Percentiles rank a stretch among this genome's conserved stretches.
Conservation (phyloP, 2,329 filamentous ascomycete species). For the Tolypocladium tropicale region DNA sequence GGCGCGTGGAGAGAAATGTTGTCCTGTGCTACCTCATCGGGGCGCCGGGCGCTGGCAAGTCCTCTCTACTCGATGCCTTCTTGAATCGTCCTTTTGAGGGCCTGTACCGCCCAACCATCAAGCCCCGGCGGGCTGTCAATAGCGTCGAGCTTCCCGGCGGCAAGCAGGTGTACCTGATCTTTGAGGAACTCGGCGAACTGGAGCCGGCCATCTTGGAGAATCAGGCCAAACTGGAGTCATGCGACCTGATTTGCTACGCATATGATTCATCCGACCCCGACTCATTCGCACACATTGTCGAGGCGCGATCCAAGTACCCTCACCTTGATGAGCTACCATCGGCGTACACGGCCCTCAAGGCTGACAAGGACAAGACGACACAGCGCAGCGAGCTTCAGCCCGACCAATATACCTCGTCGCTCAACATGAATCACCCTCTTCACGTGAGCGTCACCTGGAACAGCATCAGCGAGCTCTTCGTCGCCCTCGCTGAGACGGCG, state of each 20-base stretch:
- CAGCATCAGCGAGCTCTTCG: slow-evolving; percentile 89
- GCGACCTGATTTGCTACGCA: slow-evolving; percentile 87
- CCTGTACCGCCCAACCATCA: slow-evolving; percentile 87
- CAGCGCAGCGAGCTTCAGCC: slow-evolving; percentile 85
- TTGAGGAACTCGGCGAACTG: slow-evolving; percentile 91
- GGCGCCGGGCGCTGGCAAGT: slow-evolving; percentile 79
- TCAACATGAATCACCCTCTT: slow-evolving; percentile 83
- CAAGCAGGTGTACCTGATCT: slow-evolving; percentile 92
- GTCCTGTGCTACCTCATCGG: slow-evolving; percentile 90
- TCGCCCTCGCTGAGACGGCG: slow-evolving; percentile 80
- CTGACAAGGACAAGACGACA: slow-evolving; percentile 93
- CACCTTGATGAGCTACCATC: slow-evolving; percentile 83
- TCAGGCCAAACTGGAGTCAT: slow-evolving; percentile 77
- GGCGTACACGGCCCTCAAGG: slow-evolving; percentile 88
- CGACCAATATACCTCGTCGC: slow-evolving; percentile 74
- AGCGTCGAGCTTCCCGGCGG: slow-evolving; percentile 92
- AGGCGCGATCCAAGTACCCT: slow-evolving; percentile 66
- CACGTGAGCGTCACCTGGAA: slow-evolving; percentile 94
- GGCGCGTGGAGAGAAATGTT: slow-evolving; percentile 85
- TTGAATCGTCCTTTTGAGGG: slow-evolving; percentile 77
- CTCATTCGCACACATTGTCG: slow-evolving; percentile 85
- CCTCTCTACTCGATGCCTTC: slow-evolving; percentile 81
- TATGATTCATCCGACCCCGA: slow-evolving; percentile 97
- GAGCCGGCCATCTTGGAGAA: slow-evolving; percentile 94
- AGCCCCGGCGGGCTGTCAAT: slow-evolving; percentile 87